Evolutionary conservation across 177 flowering plant species (phyloP).

Genomic region (Tripterygium wilfordii): DNA sequence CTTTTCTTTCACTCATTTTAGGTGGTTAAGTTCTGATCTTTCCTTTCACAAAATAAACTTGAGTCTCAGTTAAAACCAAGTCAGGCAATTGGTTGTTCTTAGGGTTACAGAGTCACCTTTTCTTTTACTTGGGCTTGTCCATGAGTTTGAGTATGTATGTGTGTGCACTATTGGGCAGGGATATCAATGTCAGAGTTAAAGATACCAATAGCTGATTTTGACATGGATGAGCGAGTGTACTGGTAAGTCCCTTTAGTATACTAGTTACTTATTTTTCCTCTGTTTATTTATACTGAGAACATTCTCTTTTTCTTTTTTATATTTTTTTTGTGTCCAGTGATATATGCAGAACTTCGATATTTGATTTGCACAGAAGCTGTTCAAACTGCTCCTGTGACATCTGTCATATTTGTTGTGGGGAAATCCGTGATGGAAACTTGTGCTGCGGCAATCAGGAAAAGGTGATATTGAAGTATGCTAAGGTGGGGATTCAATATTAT

Average conservation of each 20-base stretch:
- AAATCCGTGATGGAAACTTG: constrained; percentile 39
- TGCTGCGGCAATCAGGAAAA: constrained; percentile 15
- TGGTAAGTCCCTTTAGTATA: neutral
- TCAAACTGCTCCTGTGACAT: constrained; percentile 53
- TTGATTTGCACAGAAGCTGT: constrained; percentile 31
- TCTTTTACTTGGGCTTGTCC: too few species aligned
- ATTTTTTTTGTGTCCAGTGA: neutral
- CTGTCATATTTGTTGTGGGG: constrained; percentile 59
- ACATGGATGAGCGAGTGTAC: neutral
- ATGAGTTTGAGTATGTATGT: too few species aligned
- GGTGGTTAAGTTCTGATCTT: too few species aligned
- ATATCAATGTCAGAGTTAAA: constrained; percentile 20
- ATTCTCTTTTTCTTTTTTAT: neutral
- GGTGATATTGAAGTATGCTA: constrained; percentile 12
- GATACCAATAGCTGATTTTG: neutral
- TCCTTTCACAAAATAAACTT: too few species aligned
- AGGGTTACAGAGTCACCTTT: too few species aligned
- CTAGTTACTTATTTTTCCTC: neutral
- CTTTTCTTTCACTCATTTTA: too few species aligned
- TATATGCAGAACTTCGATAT: neutral
- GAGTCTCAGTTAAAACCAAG: too few species aligned
- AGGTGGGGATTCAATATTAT: constrained; percentile 19
- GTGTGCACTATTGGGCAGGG: constrained; percentile 18
- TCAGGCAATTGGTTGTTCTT: too few species aligned
- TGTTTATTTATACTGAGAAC: neutral